phyloP scores from a whole-genome alignment of 2,329 filamentous ascomycete genomes.

The Curvularia hawaiiensis region DNA sequence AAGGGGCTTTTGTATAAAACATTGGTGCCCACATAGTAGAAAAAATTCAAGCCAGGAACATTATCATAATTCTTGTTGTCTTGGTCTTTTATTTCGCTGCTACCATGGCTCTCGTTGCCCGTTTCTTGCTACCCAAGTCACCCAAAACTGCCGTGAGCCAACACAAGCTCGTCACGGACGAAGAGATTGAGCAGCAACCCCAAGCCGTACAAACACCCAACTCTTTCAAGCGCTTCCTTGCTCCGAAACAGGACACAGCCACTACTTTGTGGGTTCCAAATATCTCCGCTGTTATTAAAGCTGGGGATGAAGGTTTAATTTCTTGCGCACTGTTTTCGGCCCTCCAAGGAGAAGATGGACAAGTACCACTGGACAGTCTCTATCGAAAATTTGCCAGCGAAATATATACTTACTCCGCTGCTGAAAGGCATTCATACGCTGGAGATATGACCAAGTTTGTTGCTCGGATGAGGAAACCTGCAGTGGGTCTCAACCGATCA shows the following conservation, averaged over 20 bases:
- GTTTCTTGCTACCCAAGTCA: constrained; percentile 34
- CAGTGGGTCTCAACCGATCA: constrained; percentile 19
- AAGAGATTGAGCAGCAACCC: constrained; percentile 19
- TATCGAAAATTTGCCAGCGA: constrained; percentile 37
- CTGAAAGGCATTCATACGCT: constrained; percentile 33
- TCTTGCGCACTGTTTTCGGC: constrained; percentile 34
- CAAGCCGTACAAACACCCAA: constrained; percentile 22
- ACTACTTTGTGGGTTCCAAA: constrained; percentile 31
- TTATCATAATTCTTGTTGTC: constrained; percentile 26
- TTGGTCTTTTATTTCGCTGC: constrained; percentile 20
- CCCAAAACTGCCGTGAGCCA: constrained; percentile 22
- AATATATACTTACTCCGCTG: constrained; percentile 24
- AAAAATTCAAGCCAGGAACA: constrained; percentile 19
- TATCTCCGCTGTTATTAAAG: constrained; percentile 39
- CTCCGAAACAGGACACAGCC: constrained; percentile 22
- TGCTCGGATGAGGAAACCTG: constrained; percentile 20
- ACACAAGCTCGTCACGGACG: constrained; percentile 16
- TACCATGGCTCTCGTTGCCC: constrained; percentile 38
- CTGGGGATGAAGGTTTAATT: constrained; percentile 39
- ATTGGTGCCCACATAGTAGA: constrained; percentile 10
- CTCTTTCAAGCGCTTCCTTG: constrained; percentile 29
- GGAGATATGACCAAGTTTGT: constrained; percentile 32
- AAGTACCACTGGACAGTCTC: constrained; percentile 32
- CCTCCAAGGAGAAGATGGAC: constrained; percentile 28
- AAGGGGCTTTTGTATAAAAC: constrained; percentile 30